Evolutionary conservation across 164 flowering plant genomes (phyloP).

Genomic region (Kalanchoe fedtschenkoi): DNA sequence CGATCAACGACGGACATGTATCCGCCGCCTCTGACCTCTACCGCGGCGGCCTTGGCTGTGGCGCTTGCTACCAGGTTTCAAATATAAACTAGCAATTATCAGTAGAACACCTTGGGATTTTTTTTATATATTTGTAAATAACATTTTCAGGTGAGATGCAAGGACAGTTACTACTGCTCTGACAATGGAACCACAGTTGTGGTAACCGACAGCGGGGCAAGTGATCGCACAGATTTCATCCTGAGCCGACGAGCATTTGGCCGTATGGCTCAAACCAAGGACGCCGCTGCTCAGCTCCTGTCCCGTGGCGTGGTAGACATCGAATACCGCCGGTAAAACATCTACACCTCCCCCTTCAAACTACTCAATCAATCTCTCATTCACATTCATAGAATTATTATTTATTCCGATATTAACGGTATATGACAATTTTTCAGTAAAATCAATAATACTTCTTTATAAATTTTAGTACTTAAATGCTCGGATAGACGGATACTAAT

Average conservation of each 20-base stretch:
- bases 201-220: constrained; percentile 59
- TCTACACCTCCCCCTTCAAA: background rate
- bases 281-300: constrained; percentile 39
- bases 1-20: constrained; percentile 72
- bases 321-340: constrained; percentile 53
- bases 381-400: too few species aligned
- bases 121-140: background rate
- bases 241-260: constrained; percentile 52
- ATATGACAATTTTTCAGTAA: too few species aligned
- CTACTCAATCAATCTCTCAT: background rate
- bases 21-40: constrained; percentile 75
- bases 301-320: constrained; percentile 52
- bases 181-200: constrained; percentile 71
- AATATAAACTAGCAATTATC: background rate
- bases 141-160: constrained; percentile 55
- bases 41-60: constrained; percentile 72
- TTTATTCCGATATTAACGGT: too few species aligned
- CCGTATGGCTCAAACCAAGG: constrained; percentile 55
- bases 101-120: background rate
- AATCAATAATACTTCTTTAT: too few species aligned
- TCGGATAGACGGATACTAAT: too few species aligned
- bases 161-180: constrained; percentile 49
- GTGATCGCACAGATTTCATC: constrained; percentile 59
- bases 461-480: background rate
- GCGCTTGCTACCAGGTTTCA: constrained; percentile 77